Evolutionary conservation across 257 asterid species (phyloP), one percentile per base, ranked within the genome.

Genomic region (Solanum medicagineum): DNA sequence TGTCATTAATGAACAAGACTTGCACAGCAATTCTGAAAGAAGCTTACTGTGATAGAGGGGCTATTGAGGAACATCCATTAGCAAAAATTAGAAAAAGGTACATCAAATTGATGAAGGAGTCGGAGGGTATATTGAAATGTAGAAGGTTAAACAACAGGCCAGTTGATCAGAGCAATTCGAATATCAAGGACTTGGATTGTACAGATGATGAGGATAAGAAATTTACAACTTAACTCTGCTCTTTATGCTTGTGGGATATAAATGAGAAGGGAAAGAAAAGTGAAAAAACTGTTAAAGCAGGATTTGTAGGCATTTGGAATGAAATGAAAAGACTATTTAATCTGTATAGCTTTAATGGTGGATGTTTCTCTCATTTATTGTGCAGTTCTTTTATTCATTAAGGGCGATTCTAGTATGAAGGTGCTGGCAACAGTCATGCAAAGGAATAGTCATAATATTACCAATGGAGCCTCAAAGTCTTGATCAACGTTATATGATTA

Each of bases 21-120:
- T 93, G 98, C 89, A 94, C 99, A 0, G 93, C 93, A 16, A 92
- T 96, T 86, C 89, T 96, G 82, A 96, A 93, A 87, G 99, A 96
- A 87, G 99, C 99, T 19, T 92, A 94, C 86, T 53, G 87, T 42
- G 93, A 91, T 49, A 87, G 85, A 36, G 36, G 71, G 55, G 90
- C 96, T 53, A 88, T 92, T 24, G 95, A 91, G 57, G 89, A 87
- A 2, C 98, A 96, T 87, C 98, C 98, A 1, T 88, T 96, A 75
- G 97, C 98, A 47, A 85, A 84, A 24, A 94, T 93, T 81, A 92
- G 99, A 90, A 93, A 84, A 63, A 91, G 92, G 87, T 96, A 92
- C 81, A 92, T 93, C 42, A 88, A 60, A 40, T 88, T 96, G 90
- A 88, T 96, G 95, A 91, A 89, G 91, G 97, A 94, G 71, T 96